phyloP scores from a whole-genome alignment of 2,329 filamentous ascomycete genomes.

The Macroventuria anomochaeta region DNA sequence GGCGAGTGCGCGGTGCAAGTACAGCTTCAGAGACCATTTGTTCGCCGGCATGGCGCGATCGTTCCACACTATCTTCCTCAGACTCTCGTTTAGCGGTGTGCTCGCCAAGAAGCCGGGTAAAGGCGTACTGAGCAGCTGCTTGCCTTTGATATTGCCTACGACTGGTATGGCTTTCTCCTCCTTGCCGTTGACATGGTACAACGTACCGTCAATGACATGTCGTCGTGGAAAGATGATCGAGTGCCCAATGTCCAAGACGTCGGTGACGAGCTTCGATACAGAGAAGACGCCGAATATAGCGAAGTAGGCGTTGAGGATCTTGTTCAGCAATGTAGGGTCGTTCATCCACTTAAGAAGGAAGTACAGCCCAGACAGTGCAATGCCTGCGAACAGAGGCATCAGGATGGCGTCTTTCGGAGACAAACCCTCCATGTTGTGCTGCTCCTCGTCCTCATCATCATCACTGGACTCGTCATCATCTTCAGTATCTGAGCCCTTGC shows the following conservation, averaged over 20 bases:
- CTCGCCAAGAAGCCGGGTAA: constrained; percentile 59
- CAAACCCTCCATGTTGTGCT: constrained; percentile 70
- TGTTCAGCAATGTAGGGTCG: constrained; percentile 81
- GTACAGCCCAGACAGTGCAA: constrained; percentile 77
- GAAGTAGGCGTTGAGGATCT: constrained; percentile 83
- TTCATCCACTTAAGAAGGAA: constrained; percentile 88
- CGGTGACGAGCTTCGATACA: constrained; percentile 74
- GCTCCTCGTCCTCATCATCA: constrained; percentile 58
- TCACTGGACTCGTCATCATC: constrained; percentile 37
- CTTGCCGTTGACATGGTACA: constrained; percentile 57
- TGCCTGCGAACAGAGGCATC: constrained; percentile 79
- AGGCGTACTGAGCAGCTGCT: constrained; percentile 50
- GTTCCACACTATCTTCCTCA: constrained; percentile 55
- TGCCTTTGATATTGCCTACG: constrained; percentile 34
- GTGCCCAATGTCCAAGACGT: constrained; percentile 68
- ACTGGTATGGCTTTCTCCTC: constrained; percentile 45
- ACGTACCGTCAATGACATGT: constrained; percentile 62
- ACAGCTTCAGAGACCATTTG: constrained; percentile 59
- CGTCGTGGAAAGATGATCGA: constrained; percentile 76
- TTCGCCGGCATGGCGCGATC: constrained; percentile 57
- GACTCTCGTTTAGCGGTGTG: constrained; percentile 52
- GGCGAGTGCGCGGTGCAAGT: constrained; percentile 60
- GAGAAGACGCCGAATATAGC: constrained; percentile 79
- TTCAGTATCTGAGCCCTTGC: constrained; percentile 21
- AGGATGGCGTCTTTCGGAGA: constrained; percentile 81